Evolutionary conservation across 257 asterid species (phyloP), one percentile per base, ranked within the genome.

Genomic region (Apocynum venetum): DNA sequence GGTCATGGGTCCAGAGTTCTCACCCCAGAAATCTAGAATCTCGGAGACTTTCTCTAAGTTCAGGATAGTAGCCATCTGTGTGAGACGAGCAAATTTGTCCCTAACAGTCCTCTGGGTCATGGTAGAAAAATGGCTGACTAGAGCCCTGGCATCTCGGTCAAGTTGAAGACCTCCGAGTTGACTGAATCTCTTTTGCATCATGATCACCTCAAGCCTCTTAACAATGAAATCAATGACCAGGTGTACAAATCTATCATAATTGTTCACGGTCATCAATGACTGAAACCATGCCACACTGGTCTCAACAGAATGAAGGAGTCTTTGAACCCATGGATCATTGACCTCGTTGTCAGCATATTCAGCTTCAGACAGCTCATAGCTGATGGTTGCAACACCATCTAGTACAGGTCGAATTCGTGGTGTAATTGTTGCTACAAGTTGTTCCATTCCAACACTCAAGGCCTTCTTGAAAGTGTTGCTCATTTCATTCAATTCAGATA

Each of bases 131-230:
- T 91, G 95, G 82, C 96, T 93, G 13, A 95, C 98, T 67, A 95
- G 86, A n/a, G 96, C 87, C 85, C 99, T 85, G 8, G 90, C 86
- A 74, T 95, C 99, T 80, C 99, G 82, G 82, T 93, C 99, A 35
- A 95, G 99, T 84, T 95, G 99, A 76, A 95, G 97, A 69, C 99
- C 99, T 55, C 99, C 99, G 7, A 95, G 97, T 78, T 95, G 99
- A 79, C 98, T 93, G 91, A 95, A 95, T 75, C 92, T 85, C 75
- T 93, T 95, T 78, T 95, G 99, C 98, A 95, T 89, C 97, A 93
- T 91, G 87, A 95, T 93, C 60, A 87, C 98, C 80, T 94, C 97
- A 13, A 94, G 97, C 91, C 98, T 87, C 77, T 92, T 92, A 80
- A 91, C 97, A 17, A 94, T 83, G 84, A 94, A 92, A 77, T 92